Evolutionary conservation across 2,329 filamentous ascomycete genomes (phyloP), one percentile per base, ranked within the genome.

Genomic region (Paracorniculantispora psalliotae): DNA sequence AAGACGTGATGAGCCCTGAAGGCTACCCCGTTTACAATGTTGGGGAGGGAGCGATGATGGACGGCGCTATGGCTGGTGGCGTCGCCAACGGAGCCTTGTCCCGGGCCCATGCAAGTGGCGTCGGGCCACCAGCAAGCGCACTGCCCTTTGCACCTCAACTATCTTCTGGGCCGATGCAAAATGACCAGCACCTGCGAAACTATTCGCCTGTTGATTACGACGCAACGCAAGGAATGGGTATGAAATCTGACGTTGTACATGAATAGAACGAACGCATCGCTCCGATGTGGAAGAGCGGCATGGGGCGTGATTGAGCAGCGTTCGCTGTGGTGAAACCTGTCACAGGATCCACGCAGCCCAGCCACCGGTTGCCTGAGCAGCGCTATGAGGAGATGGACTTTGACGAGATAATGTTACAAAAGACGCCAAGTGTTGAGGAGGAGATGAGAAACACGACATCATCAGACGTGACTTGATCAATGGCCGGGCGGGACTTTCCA

Each of bases 331-430:
- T 57, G 44, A 30, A 26, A 57, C 53, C 33, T 57, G 53, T 19
- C 30, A 57, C 53, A 57, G 23, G 43, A 48, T 57, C 30, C 44
- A 57, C 53, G 41, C 53, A 23, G 43, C 47, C 43, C 41, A 48
- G 28, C 53, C 23, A 48, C 12, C 52, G n/a, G 43, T 19, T 48
- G 41, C 26, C n/a, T 30, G 26, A 26, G 52, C 26, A 37, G 35
- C 25, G 17, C 19, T 13, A 25, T n/a, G 10, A 35, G 25, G 6
- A 28, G 50, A n/a, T 33, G 30, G 51, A 52, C 21, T 44, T 54
- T 47, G 53, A 57, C 43, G 53, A 57, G 53, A 28, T 12, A 48
- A 28, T 57, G 53, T 57, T 57, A 28, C 44, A 15, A 48, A 57
- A 39, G 53, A 57, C 23, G 53, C 19, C 23, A 41, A 57, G 53